Base-by-base conservation (phyloP, 1,284 basidiomycete species). In the Tilletiopsis washingtonensis region DNA sequence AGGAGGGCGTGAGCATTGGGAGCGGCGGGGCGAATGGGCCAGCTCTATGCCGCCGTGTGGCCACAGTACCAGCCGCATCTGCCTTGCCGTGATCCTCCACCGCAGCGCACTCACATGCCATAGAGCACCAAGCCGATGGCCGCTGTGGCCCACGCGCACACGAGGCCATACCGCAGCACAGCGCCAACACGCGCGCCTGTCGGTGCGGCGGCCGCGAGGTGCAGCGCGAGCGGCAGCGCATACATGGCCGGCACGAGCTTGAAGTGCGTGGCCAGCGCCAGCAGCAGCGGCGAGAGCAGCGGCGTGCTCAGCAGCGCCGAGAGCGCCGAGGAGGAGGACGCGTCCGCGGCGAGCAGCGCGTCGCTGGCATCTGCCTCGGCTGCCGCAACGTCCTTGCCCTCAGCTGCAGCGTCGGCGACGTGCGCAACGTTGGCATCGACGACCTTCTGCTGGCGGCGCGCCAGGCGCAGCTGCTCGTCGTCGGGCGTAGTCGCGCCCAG, bases 221-320 rank as follows among this genome's bases (percentile, higher is more conserved):
- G 80, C 0, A 82, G 79, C 43, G 91, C 76, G 53, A 90, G 83
- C 23, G 83, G 81, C 14, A 85, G 78, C 0, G 84, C 87, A 72
- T 97, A 97, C 57, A 98, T 83, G 64, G 89, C 79, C 0, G 94
- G 94, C 68, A 91, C 98, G 29, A 72, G 52, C 49, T 72, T 72
- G 53, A 70, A 47, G 43, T 72, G 68, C 4, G 59, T 62, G 0
- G 69, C 62, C 1, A 72, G 47, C 24, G 64, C 62, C 26, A 69
- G 56, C 29, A 66, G 47, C 21, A 62, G 44, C 3, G 69, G 64
- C 1, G 64, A 58, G n/a, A 57, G 26, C 42, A 43, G 27, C 3
- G 24, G 42, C 21, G 42, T 23, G 9, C 29, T n/a, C 29, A 9
- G n/a, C n/a, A 34, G 29, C 7, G 46, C 46, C 11, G 39, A 45